phyloP scores from a whole-genome alignment of 106 monocot species.

The Dioscorea dumetorum region DNA sequence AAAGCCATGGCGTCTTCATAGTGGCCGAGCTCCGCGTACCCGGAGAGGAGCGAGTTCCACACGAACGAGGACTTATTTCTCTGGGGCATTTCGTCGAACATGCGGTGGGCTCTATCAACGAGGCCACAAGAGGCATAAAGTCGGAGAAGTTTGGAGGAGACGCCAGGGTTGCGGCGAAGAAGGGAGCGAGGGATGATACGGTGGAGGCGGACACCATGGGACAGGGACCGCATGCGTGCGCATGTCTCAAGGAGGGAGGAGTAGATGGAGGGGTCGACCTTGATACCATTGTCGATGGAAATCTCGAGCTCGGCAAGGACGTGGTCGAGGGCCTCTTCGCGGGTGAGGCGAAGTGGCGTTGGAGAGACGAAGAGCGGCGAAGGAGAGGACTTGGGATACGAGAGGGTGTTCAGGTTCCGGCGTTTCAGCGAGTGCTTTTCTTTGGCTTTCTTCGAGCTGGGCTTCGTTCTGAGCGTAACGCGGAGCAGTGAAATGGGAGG shows the following conservation, averaged over 20 bases:
- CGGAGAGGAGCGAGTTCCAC: slow-evolving; percentile 71
- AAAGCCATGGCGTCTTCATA: slow-evolving; percentile 70
- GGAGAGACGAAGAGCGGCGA: slow-evolving; percentile 18
- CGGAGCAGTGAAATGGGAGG: too few species aligned
- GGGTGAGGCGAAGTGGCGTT: slow-evolving; percentile 4
- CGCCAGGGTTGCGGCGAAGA: slow-evolving; percentile 22
- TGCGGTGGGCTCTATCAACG: slow-evolving; percentile 45
- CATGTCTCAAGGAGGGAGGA: slow-evolving; percentile 50
- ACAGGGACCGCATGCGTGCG: slow-evolving; percentile 22
- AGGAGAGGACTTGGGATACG: slow-evolving; percentile 35
- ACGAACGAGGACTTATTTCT: slow-evolving; percentile 29
- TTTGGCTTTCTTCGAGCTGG: too few species aligned
- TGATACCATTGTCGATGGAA: slow-evolving; percentile 23
- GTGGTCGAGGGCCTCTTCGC: slow-evolving; percentile 38
- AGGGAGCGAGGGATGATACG: slow-evolving; percentile 43
- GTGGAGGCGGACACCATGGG: slow-evolving; percentile 30
- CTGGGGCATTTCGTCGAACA: slow-evolving; percentile 72
- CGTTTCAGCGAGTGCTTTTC: too few species aligned
- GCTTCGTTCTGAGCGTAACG: too few species aligned
- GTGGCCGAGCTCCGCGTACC: slow-evolving; percentile 40
- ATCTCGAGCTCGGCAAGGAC: slow-evolving; percentile 40
- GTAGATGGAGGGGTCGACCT: slow-evolving; percentile 27
- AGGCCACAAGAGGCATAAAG: slow-evolving; percentile 37
- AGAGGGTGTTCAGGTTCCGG: not conserved
- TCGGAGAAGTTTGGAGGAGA: slow-evolving; percentile 32